Evolutionary conservation across 148 eudicot species (phyloP).

Genomic region (Talinum fruticosum): DNA sequence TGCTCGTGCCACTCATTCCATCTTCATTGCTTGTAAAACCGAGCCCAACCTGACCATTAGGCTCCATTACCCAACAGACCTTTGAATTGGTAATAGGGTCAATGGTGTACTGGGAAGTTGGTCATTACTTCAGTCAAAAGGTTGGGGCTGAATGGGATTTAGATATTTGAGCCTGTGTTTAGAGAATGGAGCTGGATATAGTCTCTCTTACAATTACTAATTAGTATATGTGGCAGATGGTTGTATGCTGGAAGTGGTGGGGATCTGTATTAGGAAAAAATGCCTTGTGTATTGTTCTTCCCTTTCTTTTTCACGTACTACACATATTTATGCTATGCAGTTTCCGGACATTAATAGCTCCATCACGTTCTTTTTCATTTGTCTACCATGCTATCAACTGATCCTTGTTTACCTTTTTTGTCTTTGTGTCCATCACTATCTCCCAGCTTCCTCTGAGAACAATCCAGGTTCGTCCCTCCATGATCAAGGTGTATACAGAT

Average conservation of each 20-base stretch:
- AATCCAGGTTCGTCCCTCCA: slow-evolving; percentile 59
- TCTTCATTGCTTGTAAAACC: too few species aligned
- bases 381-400: neutral
- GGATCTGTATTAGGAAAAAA: neutral
- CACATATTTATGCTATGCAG: too few species aligned
- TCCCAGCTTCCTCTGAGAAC: slow-evolving; percentile 56
- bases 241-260: neutral
- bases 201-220: too few species aligned
- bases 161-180: too few species aligned
- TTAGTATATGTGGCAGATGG: too few species aligned
- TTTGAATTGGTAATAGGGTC: too few species aligned
- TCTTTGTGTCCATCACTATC: neutral
- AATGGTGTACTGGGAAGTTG: neutral
- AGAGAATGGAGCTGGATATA: too few species aligned
- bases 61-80: too few species aligned
- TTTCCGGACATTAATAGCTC: neutral
- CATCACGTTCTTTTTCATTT: neutral
- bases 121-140: neutral
- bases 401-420: neutral
- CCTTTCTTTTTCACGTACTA: too few species aligned
- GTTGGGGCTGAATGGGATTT: too few species aligned
- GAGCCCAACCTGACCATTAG: too few species aligned
- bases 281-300: neutral
- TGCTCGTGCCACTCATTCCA: too few species aligned
- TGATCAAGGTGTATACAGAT: slow-evolving; percentile 66